These are phyloP conservation scores for Clitopilus hobsonii DNA, from an alignment of 768 basidiomycete genomes.

Conservation along the genomic window DNA sequence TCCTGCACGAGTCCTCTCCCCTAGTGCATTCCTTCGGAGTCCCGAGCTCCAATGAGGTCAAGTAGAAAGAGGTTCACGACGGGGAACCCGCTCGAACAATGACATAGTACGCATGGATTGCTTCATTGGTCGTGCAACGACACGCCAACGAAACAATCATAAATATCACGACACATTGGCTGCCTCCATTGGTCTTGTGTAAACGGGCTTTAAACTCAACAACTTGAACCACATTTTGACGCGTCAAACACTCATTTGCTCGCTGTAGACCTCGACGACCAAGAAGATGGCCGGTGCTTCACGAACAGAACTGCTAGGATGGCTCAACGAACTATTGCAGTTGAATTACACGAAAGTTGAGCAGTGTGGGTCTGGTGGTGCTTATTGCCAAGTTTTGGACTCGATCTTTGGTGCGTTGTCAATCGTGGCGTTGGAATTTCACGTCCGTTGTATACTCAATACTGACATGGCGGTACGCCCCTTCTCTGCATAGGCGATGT, in stretches of 20 bases:
- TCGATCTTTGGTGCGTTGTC: slow-evolving; percentile 77
- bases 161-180: too few species aligned
- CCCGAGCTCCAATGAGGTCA: too few species aligned
- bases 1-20: too few species aligned
- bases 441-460: background rate
- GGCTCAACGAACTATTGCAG: slow-evolving; percentile 93
- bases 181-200: too few species aligned
- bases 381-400: slow-evolving; percentile 94
- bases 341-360: slow-evolving; percentile 90
- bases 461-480: background rate
- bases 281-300: slow-evolving; percentile 56
- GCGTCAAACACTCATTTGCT: background rate
- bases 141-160: too few species aligned
- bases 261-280: background rate
- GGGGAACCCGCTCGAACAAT: too few species aligned
- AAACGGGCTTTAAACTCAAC: too few species aligned
- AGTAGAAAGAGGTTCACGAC: too few species aligned
- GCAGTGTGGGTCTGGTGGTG: slow-evolving; percentile 87
- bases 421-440: slow-evolving; percentile 12
- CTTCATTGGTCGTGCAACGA: too few species aligned
- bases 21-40: too few species aligned
- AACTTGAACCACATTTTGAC: background rate
- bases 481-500: slow-evolving; percentile 62
- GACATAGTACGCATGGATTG: too few species aligned
- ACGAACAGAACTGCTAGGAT: slow-evolving; percentile 81